A percentile compares a stretch with the other conserved stretches of the same genome.
Evolutionary conservation across 371 early-diverging fungal genomes (phyloP).

Genomic region (Mycotypha africana): DNA sequence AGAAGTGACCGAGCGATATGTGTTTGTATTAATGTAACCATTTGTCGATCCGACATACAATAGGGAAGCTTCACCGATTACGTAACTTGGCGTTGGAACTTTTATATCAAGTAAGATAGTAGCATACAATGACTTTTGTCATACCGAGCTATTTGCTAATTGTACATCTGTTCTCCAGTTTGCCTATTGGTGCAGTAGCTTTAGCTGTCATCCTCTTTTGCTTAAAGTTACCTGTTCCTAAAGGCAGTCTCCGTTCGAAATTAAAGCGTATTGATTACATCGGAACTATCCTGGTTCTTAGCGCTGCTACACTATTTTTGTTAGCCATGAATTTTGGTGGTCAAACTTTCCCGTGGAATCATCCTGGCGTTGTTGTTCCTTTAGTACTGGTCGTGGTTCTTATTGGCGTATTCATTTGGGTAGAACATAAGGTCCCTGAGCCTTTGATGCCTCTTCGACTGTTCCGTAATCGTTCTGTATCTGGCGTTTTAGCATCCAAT

Average conservation of each 20-base stretch:
- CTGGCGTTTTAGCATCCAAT: conserved; percentile 32
- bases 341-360: conserved; percentile 52
- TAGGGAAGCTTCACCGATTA: conserved; percentile 36
- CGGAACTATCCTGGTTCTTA: conserved; percentile 48
- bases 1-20: no score
- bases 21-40: background rate
- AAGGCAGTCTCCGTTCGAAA: conserved; percentile 26
- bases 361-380: conserved; percentile 53
- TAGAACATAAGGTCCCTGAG: conserved; percentile 45
- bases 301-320: conserved; percentile 30
- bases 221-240: conserved; percentile 22
- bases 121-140: no score
- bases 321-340: conserved; percentile 46
- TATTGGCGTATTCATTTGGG: conserved; percentile 23
- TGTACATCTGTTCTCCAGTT: conserved; percentile 15
- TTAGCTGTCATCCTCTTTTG: conserved; percentile 23
- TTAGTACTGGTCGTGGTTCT: conserved; percentile 44
- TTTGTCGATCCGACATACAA: background rate
- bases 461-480: conserved; percentile 42
- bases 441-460: conserved; percentile 53
- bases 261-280: conserved; percentile 35
- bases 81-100: conserved; percentile 43
- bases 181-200: conserved; percentile 40
- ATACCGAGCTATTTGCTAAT: no score
- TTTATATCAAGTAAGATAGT: conserved; percentile 44